Conservation (phyloP, 2,329 filamentous ascomycete species). For the Teratosphaeria destructans region DNA sequence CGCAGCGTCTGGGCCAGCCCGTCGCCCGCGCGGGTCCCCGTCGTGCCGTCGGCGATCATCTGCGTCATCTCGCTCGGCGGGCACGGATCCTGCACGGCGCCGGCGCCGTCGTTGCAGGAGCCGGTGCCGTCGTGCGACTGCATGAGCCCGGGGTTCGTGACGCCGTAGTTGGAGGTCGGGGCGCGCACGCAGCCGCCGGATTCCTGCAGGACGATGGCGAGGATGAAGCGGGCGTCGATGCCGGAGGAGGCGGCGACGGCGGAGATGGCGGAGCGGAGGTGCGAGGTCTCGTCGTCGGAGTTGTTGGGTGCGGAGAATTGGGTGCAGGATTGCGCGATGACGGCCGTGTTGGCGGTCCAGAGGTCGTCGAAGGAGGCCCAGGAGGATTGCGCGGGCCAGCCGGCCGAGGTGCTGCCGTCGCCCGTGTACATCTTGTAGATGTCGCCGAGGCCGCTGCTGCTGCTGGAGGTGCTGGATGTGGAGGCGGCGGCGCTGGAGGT, state of each 20-base stretch:
- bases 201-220: conserved; percentile 39
- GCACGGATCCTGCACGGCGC: conserved; percentile 29
- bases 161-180: conserved; percentile 32
- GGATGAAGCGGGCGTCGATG: conserved; percentile 33
- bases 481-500: neutral
- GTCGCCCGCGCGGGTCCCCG: conserved; percentile 32
- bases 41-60: conserved; percentile 36
- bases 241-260: conserved; percentile 21
- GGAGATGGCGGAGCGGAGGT: conserved; percentile 31
- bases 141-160: conserved; percentile 39
- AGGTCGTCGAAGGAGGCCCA: conserved; percentile 20
- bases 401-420: conserved; percentile 10
- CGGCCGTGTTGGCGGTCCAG: conserved; percentile 25
- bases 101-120: conserved; percentile 26
- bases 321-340: conserved; percentile 30
- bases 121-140: conserved; percentile 33
- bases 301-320: conserved; percentile 28
- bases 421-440: conserved; percentile 6
- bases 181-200: conserved; percentile 38
- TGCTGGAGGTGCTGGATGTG: neutral
- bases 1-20: conserved; percentile 32
- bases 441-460: conserved; percentile 2
- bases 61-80: conserved; percentile 27
- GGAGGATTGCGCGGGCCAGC: conserved; percentile 16
- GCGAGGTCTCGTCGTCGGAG: conserved; percentile 27